A percentile compares a stretch with the other conserved stretches of the same genome.
Evolutionary conservation across 495 filamentous ascomycete genomes (phyloP).

Genomic region (Platismatia glauca): DNA sequence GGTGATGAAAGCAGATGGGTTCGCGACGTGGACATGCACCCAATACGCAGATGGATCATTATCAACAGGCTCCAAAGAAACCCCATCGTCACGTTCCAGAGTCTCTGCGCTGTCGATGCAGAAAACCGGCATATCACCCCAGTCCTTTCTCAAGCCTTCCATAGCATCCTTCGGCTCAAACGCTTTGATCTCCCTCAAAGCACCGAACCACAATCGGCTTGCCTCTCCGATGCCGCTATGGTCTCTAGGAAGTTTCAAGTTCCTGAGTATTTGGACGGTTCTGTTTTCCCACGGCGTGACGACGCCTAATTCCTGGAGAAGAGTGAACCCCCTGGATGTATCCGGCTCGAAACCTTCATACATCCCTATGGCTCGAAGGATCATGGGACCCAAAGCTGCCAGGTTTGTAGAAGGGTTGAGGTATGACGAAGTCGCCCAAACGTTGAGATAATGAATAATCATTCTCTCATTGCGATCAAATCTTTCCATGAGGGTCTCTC

Average conservation of each 20-base stretch:
- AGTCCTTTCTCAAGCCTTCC: conserved; percentile 56
- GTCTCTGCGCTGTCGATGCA: conserved; percentile 70
- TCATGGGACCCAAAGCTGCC: conserved; percentile 54
- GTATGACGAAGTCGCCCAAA: conserved; percentile 51
- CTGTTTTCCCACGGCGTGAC: conserved; percentile 74
- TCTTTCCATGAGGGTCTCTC: not conserved
- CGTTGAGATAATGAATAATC: conserved; percentile 63
- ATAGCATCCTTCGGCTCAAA: conserved; percentile 43
- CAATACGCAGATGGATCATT: conserved; percentile 50
- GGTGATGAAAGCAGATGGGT: conserved; percentile 74
- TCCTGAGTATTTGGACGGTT: conserved; percentile 47
- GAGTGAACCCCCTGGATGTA: conserved; percentile 49
- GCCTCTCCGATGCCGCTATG: conserved; percentile 33
- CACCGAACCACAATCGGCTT: conserved; percentile 26
- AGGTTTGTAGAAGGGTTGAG: conserved; percentile 40
- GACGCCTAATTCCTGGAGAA: conserved; percentile 80
- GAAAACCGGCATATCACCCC: conserved; percentile 62
- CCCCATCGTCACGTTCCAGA: conserved; percentile 78
- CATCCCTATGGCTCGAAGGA: conserved; percentile 61
- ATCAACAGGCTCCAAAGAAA: conserved; percentile 63
- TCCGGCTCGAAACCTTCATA: conserved; percentile 56
- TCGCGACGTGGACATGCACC: conserved; percentile 88
- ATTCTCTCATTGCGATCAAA: conserved; percentile 40
- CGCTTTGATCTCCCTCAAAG: conserved; percentile 26
- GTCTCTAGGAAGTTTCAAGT: conserved; percentile 51